Evolutionary conservation across 2,329 filamentous ascomycete species (phyloP).

Genomic region (Fonsecaea erecta): DNA sequence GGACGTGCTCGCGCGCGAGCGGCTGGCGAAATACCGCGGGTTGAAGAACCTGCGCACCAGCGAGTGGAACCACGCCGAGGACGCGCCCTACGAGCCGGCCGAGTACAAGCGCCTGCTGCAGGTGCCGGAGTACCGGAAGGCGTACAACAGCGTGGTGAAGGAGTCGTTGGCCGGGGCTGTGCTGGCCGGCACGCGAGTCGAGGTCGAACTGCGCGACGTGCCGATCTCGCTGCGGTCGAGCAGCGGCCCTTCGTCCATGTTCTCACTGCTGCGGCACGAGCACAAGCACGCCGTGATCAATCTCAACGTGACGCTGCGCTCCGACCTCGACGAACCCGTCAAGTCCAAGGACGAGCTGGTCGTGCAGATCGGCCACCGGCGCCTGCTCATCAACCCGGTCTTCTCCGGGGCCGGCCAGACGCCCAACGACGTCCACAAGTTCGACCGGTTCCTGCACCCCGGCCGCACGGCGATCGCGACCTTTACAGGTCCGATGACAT

Average conservation of each 20-base stretch:
- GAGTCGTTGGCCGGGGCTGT: conserved; percentile 91
- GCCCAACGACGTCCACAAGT: conserved; percentile 97
- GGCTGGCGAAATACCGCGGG: conserved; percentile 83
- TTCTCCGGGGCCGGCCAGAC: conserved; percentile 90
- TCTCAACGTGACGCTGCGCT: conserved; percentile 83
- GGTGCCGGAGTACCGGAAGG: conserved; percentile 85
- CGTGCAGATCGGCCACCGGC: conserved; percentile 85
- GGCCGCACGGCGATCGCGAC: conserved; percentile 86
- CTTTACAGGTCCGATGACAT: conserved; percentile 87
- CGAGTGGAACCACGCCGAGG: conserved; percentile 86
- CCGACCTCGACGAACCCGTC: conserved; percentile 74
- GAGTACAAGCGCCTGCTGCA: conserved; percentile 87
- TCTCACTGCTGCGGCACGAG: conserved; percentile 89
- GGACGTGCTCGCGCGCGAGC: conserved; percentile 80
- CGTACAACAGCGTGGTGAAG: conserved; percentile 73
- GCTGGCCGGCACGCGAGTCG: conserved; percentile 78
- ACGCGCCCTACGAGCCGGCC: conserved; percentile 82
- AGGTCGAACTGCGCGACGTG: conserved; percentile 71
- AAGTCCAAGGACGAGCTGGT: conserved; percentile 92
- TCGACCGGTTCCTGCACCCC: conserved; percentile 86
- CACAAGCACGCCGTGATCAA: conserved; percentile 92
- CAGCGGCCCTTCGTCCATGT: conserved; percentile 71
- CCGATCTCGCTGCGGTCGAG: conserved; percentile 58
- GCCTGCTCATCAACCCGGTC: conserved; percentile 85
- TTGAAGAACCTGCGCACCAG: conserved; percentile 89